Conservation (phyloP, 805 yeast genomes). For the Middelhovenomyces tepae region DNA sequence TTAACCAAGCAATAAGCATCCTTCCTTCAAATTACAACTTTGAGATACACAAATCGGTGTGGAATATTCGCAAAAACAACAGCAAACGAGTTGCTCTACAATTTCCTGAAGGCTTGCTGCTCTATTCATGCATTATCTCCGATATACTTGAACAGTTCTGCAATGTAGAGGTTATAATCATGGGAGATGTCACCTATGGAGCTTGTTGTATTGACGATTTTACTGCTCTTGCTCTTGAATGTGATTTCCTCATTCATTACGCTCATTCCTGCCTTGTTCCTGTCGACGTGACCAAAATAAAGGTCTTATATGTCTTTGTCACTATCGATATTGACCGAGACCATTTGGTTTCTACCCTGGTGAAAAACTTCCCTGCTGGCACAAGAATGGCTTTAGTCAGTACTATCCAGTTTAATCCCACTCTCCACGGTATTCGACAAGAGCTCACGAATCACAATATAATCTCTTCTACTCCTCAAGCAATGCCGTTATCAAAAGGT, state of each 20-base stretch:
- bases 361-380: slow-evolving; percentile 57
- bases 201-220: slow-evolving; percentile 97
- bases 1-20: slow-evolving; percentile 74
- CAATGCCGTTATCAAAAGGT: slow-evolving; percentile 86
- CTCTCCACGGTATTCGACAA: slow-evolving; percentile 69
- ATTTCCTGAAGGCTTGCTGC: slow-evolving; percentile 93
- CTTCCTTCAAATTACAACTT: slow-evolving; percentile 90
- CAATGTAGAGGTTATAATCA: slow-evolving; percentile 71
- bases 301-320: slow-evolving; percentile 90
- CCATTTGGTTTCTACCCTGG: slow-evolving; percentile 71
- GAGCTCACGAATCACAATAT: slow-evolving; percentile 42
- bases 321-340: slow-evolving; percentile 81
- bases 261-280: slow-evolving; percentile 98
- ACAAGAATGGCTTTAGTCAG: slow-evolving; percentile 77
- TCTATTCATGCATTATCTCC: slow-evolving; percentile 80
- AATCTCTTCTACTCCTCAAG: slow-evolving; percentile 77
- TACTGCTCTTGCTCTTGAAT: slow-evolving; percentile 85
- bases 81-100: slow-evolving; percentile 87
- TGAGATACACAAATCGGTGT: slow-evolving; percentile 90
- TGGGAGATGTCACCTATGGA: slow-evolving; percentile 99
- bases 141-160: slow-evolving; percentile 93
- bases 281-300: slow-evolving; percentile 80
- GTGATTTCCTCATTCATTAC: slow-evolving; percentile 92
- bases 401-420: slow-evolving; percentile 94
- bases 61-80: slow-evolving; percentile 71